Percentiles rank a stretch among this genome's conserved stretches.
phyloP scores from a whole-genome alignment of 305 asterid genomes.

The Solanum chacoense region DNA sequence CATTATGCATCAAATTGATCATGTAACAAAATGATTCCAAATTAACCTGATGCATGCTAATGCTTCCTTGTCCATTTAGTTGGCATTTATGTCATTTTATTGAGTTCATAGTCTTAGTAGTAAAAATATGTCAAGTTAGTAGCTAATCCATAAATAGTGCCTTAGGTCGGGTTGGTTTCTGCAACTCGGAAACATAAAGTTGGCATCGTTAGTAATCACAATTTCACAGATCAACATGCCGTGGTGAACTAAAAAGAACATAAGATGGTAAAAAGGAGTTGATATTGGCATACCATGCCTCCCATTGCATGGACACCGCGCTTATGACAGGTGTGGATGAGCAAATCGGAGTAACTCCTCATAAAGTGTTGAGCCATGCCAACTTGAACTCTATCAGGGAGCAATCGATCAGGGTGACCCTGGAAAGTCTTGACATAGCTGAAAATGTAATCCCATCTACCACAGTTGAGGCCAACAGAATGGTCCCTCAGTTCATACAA shows the following conservation, averaged over 20 bases:
- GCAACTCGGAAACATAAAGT: neutral
- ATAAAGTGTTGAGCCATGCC: slow-evolving; percentile 89
- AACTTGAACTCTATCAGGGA: slow-evolving; percentile 76
- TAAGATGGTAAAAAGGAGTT: neutral
- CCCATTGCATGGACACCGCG: slow-evolving; percentile 97
- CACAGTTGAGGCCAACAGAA: slow-evolving; percentile 76
- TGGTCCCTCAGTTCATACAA: slow-evolving; percentile 68
- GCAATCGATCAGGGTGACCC: slow-evolving; percentile 67
- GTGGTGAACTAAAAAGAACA: neutral
- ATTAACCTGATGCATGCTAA: neutral
- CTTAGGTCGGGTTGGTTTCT: neutral
- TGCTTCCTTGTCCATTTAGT: neutral
- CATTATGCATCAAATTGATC: neutral
- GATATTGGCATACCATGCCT: slow-evolving; percentile 51
- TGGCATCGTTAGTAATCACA: neutral
- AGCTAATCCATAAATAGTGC: neutral
- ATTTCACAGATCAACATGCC: neutral
- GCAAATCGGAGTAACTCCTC: slow-evolving; percentile 73
- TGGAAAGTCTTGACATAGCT: slow-evolving; percentile 90
- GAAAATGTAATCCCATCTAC: slow-evolving; percentile 95
- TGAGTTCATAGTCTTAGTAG: neutral
- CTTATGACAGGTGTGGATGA: slow-evolving; percentile 66
- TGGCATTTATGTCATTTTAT: neutral
- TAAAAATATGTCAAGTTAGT: neutral
- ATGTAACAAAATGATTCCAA: neutral